Evolutionary conservation across 805 yeast species (phyloP), one percentile per base, ranked within the genome.

Genomic region (Candida coquimbonensis): DNA sequence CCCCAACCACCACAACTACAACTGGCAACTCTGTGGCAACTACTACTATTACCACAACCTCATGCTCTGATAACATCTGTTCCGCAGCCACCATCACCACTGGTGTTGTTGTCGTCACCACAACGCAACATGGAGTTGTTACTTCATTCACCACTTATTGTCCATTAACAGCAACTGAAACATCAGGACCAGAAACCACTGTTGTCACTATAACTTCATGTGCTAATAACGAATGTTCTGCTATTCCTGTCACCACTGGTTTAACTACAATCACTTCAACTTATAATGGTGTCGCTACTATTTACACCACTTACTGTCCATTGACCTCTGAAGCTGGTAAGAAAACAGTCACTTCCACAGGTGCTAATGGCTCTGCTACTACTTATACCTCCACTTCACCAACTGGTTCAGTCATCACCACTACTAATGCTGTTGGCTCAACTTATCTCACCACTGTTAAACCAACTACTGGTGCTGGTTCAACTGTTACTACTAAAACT

Each of bases 101-200:
- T 31, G 35, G 50, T 55, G 9, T 53, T 59, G 9, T 52, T 57
- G 12, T 49, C 49, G 25, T 35, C 3, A 59, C 64, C 0, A 40
- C 54, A 7, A 50, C 60, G 7, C 56, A 61, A 5, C 42, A 55
- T 38, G 66, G 67, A 14, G 49, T 54, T 11, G 51, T 49, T n/a
- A 61, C 67, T 11, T 46, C 38, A 8, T 64, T 57, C 47, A 62
- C 68, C 31, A 67, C 72, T 13, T 66, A 65, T 62, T 65, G 70
- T 53, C 73, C 73, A 37, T 36, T 27, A 25, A 34, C 24, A 19
- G 12, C 45, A 24, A 33, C 47, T 9, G 4, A 25, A 19, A 33
- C 43, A 17, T 24, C 43, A 24, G 14, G 31, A 17, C 17, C 36
- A 5, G 12, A 11, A 21, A n/a, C 26, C 1, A 35, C 34, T 13